Conservation (phyloP, 345 rosid species). For the Eucalyptus pauciflora region DNA sequence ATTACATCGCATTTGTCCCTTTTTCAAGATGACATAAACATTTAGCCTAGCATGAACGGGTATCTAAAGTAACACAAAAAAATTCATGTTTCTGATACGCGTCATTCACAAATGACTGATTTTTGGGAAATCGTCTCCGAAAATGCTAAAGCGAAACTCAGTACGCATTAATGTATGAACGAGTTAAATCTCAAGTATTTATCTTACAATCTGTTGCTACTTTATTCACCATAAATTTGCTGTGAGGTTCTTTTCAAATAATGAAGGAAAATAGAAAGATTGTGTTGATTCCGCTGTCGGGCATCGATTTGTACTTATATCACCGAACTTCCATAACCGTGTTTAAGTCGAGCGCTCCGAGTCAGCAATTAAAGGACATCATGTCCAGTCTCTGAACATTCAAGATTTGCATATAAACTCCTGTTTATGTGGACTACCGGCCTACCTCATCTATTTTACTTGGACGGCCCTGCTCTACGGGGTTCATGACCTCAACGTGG, state of each 20-base stretch:
- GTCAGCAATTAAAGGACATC: not conserved
- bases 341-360: not conserved
- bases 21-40: not conserved
- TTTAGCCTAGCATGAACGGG: not conserved
- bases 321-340: not conserved
- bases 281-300: not conserved
- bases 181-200: not conserved
- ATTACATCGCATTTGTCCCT: not conserved
- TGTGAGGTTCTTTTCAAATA: not conserved
- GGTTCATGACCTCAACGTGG: not conserved
- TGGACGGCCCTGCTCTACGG: not conserved
- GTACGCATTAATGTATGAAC: not conserved
- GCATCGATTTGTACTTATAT: not conserved
- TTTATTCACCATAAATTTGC: not conserved
- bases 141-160: not conserved
- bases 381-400: not conserved
- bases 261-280: not conserved
- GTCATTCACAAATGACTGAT: not conserved
- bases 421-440: not conserved
- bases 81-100: not conserved
- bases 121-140: not conserved
- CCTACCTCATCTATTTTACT: not conserved
- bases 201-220: not conserved
- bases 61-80: not conserved
- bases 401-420: not conserved